Conservation (phyloP, 2,329 filamentous ascomycete species). For the Calonectria hawksworthii region DNA sequence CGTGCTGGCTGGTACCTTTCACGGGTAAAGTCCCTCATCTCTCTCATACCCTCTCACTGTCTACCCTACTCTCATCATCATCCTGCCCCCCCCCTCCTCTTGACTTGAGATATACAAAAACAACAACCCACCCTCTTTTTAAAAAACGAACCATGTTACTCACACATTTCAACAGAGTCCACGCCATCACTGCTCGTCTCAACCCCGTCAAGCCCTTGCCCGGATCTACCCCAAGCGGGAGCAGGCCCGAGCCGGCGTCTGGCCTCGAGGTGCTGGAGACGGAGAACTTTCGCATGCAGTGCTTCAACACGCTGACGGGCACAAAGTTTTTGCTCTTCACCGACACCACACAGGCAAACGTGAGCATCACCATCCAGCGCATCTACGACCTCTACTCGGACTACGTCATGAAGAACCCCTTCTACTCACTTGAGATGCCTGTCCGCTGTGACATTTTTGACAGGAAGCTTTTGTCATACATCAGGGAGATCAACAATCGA, state of each 20-base stretch:
- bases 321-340: conserved; percentile 97
- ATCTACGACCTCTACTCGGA: conserved; percentile 97
- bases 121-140: too few species aligned
- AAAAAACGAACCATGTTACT: not conserved
- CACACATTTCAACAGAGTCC: conserved; percentile 64
- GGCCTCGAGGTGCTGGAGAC: conserved; percentile 95
- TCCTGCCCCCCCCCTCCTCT: conserved; percentile 13
- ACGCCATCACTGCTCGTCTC: conserved; percentile 77
- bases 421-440: conserved; percentile 98
- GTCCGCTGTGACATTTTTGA: conserved; percentile 97
- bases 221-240: conserved; percentile 55
- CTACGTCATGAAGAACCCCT: conserved; percentile 99
- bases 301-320: conserved; percentile 94
- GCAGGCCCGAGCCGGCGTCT: conserved; percentile 74
- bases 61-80: not conserved
- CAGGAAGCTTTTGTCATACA: conserved; percentile 83
- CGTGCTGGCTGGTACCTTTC: conserved; percentile 96
- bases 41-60: not conserved
- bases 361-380: conserved; percentile 84
- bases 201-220: conserved; percentile 65
- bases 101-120: not conserved
- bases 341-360: conserved; percentile 87
- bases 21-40: conserved; percentile 72
- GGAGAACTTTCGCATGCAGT: conserved; percentile 94
- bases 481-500: conserved; percentile 79